Evolutionary conservation across 192 early-diverging fungal species (phyloP).

Genomic region (Coemansia sp.): DNA sequence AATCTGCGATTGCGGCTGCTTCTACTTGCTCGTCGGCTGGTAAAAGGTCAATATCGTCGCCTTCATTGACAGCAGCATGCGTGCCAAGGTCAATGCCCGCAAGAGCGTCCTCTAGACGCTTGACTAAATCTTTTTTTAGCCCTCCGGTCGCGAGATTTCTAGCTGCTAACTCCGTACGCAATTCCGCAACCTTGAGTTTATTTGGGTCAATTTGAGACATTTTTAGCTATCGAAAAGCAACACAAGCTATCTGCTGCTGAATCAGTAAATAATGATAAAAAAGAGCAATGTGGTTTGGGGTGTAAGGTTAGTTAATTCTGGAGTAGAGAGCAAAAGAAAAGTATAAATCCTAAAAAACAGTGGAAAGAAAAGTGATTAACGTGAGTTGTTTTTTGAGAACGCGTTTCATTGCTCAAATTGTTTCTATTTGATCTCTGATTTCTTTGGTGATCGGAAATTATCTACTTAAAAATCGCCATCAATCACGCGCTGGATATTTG

Average conservation of each 20-base stretch:
- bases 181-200: conserved; percentile 65
- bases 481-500: conserved; percentile 58
- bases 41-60: conserved; percentile 24
- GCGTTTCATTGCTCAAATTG: background rate
- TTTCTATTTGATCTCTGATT: background rate
- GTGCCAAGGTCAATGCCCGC: background rate
- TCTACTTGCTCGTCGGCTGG: conserved; percentile 23
- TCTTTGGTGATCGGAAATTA: background rate
- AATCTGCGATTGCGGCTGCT: background rate
- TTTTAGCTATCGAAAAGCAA: background rate
- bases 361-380: background rate
- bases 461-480: conserved; percentile 24
- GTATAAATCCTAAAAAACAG: background rate
- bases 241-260: background rate
- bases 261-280: background rate
- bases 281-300: too few relatives aligned
- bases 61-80: conserved; percentile 9
- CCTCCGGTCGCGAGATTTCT: conserved; percentile 62
- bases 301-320: too few relatives aligned
- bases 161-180: conserved; percentile 59
- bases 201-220: conserved; percentile 37
- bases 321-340: background rate
- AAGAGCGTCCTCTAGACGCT: conserved; percentile 62
- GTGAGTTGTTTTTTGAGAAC: too few relatives aligned
- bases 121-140: conserved; percentile 64